Percentiles rank a stretch among this genome's conserved stretches.
Evolutionary conservation across 2,329 filamentous ascomycete genomes (phyloP).

Genomic region (Aspergillus ruber): DNA sequence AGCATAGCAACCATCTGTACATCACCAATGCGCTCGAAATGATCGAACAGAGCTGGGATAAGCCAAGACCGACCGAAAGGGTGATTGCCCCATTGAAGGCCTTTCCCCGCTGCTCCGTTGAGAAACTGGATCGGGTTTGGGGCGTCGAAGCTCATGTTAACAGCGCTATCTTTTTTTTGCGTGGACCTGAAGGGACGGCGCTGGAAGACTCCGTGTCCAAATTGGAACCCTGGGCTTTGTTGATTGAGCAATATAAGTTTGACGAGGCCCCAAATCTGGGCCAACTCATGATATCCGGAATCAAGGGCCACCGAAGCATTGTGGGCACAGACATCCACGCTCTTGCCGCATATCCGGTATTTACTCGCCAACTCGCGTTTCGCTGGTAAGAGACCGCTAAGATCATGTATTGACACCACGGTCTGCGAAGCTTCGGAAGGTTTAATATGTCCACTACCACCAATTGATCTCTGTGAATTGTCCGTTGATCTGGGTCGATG

Average conservation of each 20-base stretch:
- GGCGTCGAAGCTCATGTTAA: slow-evolving; percentile 25
- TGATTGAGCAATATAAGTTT: slow-evolving; percentile 70
- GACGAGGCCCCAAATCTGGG: slow-evolving; percentile 77
- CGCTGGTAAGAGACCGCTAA: slow-evolving; percentile 67
- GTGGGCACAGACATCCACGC: slow-evolving; percentile 71
- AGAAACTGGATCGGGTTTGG: slow-evolving; percentile 25
- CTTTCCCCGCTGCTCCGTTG: slow-evolving; percentile 35
- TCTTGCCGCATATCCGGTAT: slow-evolving; percentile 79
- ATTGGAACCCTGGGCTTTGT: slow-evolving; percentile 61
- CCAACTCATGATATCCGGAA: slow-evolving; percentile 63
- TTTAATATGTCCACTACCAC: slow-evolving; percentile 49
- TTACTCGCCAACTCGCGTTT: slow-evolving; percentile 69
- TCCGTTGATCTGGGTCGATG: slow-evolving; percentile 47
- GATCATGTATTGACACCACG: slow-evolving; percentile 64
- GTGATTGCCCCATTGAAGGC: slow-evolving; percentile 53
- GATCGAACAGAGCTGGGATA: slow-evolving; percentile 51
- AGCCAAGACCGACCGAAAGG: slow-evolving; percentile 52
- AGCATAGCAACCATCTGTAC: slow-evolving; percentile 62
- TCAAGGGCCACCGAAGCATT: slow-evolving; percentile 73
- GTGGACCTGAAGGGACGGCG: slow-evolving; percentile 52
- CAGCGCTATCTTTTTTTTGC: slow-evolving; percentile 25
- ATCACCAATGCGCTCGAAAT: slow-evolving; percentile 56
- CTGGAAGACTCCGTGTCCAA: slow-evolving; percentile 60
- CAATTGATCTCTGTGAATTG: slow-evolving; percentile 47
- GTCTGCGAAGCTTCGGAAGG: slow-evolving; percentile 52